These are phyloP conservation scores for Dendrostoma leiphaemia DNA, from an alignment of 2,329 filamentous ascomycete genomes.

Conservation along the genomic window DNA sequence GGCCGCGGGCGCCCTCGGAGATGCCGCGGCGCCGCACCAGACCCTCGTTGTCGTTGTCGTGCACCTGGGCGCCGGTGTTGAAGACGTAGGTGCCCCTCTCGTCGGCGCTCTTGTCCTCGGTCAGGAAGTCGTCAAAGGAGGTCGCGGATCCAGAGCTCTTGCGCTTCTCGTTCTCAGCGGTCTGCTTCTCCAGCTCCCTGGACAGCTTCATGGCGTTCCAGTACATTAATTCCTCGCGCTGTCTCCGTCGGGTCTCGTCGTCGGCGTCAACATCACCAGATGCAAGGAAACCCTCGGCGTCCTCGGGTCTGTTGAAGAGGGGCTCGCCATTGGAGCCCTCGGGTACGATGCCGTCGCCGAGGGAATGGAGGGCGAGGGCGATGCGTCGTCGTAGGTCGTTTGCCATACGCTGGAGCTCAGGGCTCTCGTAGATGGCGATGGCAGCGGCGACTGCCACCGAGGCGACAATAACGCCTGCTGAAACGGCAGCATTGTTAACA, in stretches of 20 bases:
- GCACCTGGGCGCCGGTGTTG: conserved; percentile 52
- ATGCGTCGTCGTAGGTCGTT: conserved; percentile 61
- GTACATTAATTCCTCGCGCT: conserved; percentile 64
- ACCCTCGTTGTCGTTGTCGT: conserved; percentile 38
- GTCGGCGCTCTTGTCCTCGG: conserved; percentile 42
- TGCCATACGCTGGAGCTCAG: conserved; percentile 60
- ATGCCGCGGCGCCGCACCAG: conserved; percentile 48
- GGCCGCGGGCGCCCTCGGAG: conserved; percentile 41
- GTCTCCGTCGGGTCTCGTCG: conserved; percentile 57
- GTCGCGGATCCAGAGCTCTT: conserved; percentile 27
- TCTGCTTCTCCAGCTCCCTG: conserved; percentile 26
- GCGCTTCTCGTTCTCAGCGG: conserved; percentile 23
- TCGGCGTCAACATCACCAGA: conserved; percentile 58
- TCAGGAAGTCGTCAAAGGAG: conserved; percentile 60
- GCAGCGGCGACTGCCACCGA: conserved; percentile 57
- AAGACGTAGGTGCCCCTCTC: conserved; percentile 57
- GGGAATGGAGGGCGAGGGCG: conserved; percentile 56
- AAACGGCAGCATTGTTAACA: conserved; percentile 53
- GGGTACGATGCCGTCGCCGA: conserved; percentile 56
- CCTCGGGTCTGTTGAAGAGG: conserved; percentile 63
- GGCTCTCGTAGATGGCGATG: conserved; percentile 62
- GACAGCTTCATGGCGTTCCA: conserved; percentile 47
- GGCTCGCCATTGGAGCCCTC: conserved; percentile 43
- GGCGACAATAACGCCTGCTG: conserved; percentile 58
- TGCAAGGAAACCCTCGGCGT: conserved; percentile 61